Percentiles rank a stretch among this genome's conserved stretches.
Evolutionary conservation across 768 basidiomycete genomes (phyloP).

Genomic region (Podaxis mareebaensis): DNA sequence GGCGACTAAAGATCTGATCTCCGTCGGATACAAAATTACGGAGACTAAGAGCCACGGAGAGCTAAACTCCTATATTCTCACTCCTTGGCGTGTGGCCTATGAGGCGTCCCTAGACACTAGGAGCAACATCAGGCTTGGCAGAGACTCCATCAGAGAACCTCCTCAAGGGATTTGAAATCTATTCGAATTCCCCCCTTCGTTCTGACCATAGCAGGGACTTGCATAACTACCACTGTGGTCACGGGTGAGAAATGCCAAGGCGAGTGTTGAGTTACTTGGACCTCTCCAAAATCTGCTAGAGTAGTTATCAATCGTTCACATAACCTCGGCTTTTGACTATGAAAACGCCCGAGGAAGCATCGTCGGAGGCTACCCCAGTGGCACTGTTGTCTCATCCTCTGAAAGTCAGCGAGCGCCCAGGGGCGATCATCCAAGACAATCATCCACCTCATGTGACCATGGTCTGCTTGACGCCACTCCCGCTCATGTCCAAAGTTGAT

Average conservation of each 20-base stretch:
- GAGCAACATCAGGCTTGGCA: neutral
- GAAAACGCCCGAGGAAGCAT: too few relatives aligned
- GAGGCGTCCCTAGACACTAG: neutral
- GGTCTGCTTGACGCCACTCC: neutral
- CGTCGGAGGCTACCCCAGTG: too few relatives aligned
- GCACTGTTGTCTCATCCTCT: neutral
- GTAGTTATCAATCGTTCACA: neutral
- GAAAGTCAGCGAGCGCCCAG: neutral
- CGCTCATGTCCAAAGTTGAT: neutral
- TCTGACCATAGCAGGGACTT: neutral
- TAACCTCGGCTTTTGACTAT: neutral
- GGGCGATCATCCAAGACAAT: neutral
- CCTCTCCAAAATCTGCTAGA: neutral
- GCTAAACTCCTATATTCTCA: neutral
- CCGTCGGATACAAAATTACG: neutral
- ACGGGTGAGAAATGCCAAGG: conserved; percentile 10
- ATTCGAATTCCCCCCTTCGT: neutral
- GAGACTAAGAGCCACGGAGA: neutral
- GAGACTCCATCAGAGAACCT: neutral
- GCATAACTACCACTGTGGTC: neutral
- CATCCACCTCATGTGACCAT: neutral
- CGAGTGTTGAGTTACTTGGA: neutral
- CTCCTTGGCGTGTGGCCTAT: neutral
- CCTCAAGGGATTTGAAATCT: neutral
- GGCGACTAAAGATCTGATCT: neutral